phyloP scores from a whole-genome alignment of 2,329 filamentous ascomycete genomes.

The Diaporthe amygdali region DNA sequence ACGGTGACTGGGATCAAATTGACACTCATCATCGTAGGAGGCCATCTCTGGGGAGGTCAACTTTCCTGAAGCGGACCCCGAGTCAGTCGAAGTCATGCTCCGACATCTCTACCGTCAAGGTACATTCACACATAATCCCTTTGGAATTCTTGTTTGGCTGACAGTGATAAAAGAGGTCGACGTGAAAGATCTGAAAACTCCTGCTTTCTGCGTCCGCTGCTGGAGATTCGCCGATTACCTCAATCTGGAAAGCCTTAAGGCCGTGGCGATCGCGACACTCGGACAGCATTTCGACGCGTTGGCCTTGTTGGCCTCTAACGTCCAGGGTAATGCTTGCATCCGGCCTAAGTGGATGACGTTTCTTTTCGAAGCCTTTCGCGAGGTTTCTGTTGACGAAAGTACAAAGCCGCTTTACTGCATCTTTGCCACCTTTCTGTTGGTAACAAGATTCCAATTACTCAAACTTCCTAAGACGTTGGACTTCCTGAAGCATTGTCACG shows the following conservation, averaged over 20 bases:
- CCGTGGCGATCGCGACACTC: background rate
- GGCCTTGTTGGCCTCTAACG: background rate
- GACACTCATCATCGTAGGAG: too few relatives aligned
- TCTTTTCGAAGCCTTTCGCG: background rate
- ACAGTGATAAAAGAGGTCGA: background rate
- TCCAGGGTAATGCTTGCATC: accelerated
- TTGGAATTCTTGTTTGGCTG: accelerated
- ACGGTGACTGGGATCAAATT: background rate
- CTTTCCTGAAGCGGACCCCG: constrained; percentile 15
- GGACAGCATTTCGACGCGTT: background rate
- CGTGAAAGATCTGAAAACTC: background rate
- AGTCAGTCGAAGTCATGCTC: constrained; percentile 38
- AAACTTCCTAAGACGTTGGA: background rate
- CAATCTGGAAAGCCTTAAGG: background rate
- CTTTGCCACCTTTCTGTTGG: background rate
- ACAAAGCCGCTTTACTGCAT: background rate
- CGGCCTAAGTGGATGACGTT: background rate
- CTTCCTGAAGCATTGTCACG: background rate
- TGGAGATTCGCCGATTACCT: background rate
- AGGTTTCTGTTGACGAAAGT: background rate
- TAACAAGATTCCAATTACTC: background rate
- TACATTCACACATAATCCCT: background rate
- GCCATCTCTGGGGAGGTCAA: background rate
- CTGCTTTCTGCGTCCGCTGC: background rate
- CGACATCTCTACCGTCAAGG: background rate